phyloP scores from a whole-genome alignment of 805 yeast species.

The Grigorovia humatica region DNA sequence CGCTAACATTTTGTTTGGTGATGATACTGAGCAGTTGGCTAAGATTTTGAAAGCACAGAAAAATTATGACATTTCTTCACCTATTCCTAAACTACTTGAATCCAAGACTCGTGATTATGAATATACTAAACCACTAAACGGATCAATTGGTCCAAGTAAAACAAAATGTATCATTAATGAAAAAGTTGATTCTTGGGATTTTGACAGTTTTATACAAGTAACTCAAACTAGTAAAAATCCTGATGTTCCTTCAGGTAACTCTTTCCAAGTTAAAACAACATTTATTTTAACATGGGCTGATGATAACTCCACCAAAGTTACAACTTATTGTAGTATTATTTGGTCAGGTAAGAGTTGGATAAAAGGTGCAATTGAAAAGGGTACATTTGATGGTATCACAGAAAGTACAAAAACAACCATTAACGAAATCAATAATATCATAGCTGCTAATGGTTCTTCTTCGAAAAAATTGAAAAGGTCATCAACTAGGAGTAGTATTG shows the following conservation, averaged over 20 bases:
- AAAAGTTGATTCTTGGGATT: constrained; percentile 42
- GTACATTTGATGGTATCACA: constrained; percentile 62
- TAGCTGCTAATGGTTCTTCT: constrained; percentile 4
- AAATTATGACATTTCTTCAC: constrained; percentile 45
- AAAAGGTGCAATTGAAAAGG: constrained; percentile 64
- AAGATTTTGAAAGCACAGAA: constrained; percentile 47
- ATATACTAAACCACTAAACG: constrained; percentile 54
- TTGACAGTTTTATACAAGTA: constrained; percentile 37
- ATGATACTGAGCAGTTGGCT: constrained; percentile 37
- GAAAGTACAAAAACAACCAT: constrained; percentile 42
- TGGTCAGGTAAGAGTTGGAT: constrained; percentile 78
- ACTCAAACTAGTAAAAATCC: constrained; percentile 58
- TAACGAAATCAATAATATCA: constrained; percentile 35
- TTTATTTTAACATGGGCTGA: constrained; percentile 54
- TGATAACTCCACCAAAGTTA: constrained; percentile 42
- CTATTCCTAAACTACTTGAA: constrained; percentile 33
- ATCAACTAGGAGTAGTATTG: constrained; percentile 9
- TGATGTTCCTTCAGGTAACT: constrained; percentile 72
- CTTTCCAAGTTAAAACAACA: constrained; percentile 52
- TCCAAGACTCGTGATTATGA: constrained; percentile 38
- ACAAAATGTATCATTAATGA: constrained; percentile 59
- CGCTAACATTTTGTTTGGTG: constrained; percentile 51
- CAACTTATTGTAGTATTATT: constrained; percentile 45
- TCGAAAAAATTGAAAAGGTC: constrained; percentile 8
- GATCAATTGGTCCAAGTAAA: constrained; percentile 68